Evolutionary conservation across 345 rosid genomes (phyloP).

Genomic region (Dipteronia sinensis): DNA sequence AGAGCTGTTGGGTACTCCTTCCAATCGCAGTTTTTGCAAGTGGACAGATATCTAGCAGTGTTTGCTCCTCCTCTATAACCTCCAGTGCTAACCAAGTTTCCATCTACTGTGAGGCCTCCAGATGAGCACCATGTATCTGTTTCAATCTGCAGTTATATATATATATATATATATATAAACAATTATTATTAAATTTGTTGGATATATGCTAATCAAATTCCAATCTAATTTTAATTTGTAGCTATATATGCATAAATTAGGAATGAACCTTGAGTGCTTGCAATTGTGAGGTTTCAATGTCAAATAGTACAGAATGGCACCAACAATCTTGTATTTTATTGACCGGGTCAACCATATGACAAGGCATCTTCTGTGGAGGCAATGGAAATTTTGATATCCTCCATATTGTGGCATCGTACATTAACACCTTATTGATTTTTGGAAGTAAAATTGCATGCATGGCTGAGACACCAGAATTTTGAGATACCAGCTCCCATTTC

Average conservation of each 20-base stretch:
- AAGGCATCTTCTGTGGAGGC: slow-evolving; percentile 25
- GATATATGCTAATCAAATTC: too few species aligned
- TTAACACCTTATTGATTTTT: slow-evolving; percentile 51
- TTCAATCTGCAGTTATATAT: slow-evolving; percentile 35
- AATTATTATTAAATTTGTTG: too few species aligned
- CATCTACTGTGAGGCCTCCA: slow-evolving; percentile 68
- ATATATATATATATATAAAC: too few species aligned
- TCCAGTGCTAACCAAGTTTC: slow-evolving; percentile 71
- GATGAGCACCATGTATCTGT: slow-evolving; percentile 98
- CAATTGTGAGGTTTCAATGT: slow-evolving; percentile 40
- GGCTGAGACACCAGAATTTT: slow-evolving; percentile 72
- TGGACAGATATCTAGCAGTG: slow-evolving; percentile 54
- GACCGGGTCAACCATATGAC: slow-evolving; percentile 39
- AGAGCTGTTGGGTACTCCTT: slow-evolving; percentile 59
- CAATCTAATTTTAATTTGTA: too few species aligned
- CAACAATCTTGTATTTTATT: slow-evolving; percentile 47
- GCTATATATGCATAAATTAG: too few species aligned
- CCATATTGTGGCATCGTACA: slow-evolving; percentile 79
- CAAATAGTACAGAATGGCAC: slow-evolving; percentile 62
- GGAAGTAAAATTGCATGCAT: slow-evolving; percentile 80
- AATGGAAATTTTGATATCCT: slow-evolving; percentile 46
- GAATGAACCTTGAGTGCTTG: slow-evolving; percentile 53
- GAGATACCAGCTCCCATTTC: slow-evolving; percentile 51
- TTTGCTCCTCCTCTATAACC: slow-evolving; percentile 68
- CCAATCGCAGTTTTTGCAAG: slow-evolving; percentile 51